Evolutionary conservation across 1,284 basidiomycete genomes (phyloP).

Genomic region (Lentinula novae-zelandiae): DNA sequence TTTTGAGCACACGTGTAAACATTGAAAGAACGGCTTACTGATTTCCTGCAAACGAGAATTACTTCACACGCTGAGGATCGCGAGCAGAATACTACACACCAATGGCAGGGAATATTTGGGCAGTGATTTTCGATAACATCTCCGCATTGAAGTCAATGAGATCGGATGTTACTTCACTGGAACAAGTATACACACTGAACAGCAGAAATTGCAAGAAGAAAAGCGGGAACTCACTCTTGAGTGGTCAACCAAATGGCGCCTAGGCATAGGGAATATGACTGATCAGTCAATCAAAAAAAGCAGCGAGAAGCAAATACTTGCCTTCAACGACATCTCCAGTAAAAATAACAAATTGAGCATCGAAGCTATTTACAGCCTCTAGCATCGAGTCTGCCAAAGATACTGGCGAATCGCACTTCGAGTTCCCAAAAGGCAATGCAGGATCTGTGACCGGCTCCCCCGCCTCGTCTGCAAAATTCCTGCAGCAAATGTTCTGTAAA

Average conservation of each 20-base stretch:
- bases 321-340: conserved; percentile 63
- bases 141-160: conserved; percentile 40
- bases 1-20: neutral
- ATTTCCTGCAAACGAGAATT: conserved; percentile 33
- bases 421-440: conserved; percentile 43
- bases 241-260: conserved; percentile 45
- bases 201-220: neutral
- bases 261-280: conserved; percentile 15
- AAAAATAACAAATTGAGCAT: conserved; percentile 50
- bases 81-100: conserved; percentile 26
- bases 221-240: conserved; percentile 28
- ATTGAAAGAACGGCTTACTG: conserved; percentile 33
- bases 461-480: conserved; percentile 39
- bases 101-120: conserved; percentile 42
- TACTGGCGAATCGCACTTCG: conserved; percentile 47
- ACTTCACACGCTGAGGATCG: neutral
- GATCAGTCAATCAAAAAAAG: neutral
- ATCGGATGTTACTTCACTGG: conserved; percentile 39
- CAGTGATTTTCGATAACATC: conserved; percentile 32
- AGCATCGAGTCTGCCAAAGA: conserved; percentile 50
- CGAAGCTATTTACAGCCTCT: conserved; percentile 33
- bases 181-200: neutral
- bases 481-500: conserved; percentile 43
- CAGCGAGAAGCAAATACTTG: conserved; percentile 19
- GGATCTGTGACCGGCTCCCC: conserved; percentile 31